Base-by-base conservation (phyloP, 345 rosid genomes). In the Corchorus capsularis region DNA sequence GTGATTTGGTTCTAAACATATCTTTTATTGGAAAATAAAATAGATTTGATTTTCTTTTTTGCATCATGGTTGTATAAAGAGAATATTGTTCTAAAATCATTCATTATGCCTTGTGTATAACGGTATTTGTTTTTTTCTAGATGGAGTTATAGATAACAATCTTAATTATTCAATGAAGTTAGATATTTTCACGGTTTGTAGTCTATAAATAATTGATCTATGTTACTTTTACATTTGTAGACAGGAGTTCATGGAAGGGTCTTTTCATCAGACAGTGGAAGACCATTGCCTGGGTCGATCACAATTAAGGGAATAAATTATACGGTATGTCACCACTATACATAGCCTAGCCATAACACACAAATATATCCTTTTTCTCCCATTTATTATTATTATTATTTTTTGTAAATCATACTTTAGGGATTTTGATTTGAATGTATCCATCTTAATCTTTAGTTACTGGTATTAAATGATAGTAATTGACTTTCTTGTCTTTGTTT, bases 201-300 rank as follows among this genome's bases (percentile, higher is more conserved):
- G 16, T 52, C 39, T 55, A 60, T 47, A 41, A 65, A 47, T 73
- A 64, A 56, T 73, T 20, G 74, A 75, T 72, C 50, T 73, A 11
- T 64, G 16, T 53, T 11, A 56, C 39, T 79, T 77, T 34, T 76
- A 27, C 52, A 49, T 71, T 74, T 76, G 61, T 79, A 96, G 97
- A 91, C 88, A 79, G 99, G 97, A 86, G 87, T 95, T 77, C 97
- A 91, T 82, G 99, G 98, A 65, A 85, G 93, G 82, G 88, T 95
- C 75, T 92, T 86, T 85, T 92, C 99, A 70, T 84, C 91, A 32
- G 90, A 89, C 78, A 79, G 82, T 57, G 94, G 94, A 84, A 92
- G 85, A 82, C 94, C 97, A 15, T 83, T 93, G 39, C 94, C 92
- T 80, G 97, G 94, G 5, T 73, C 74, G 68, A 83, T 93, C 82